Percentiles rank a stretch among this genome's conserved stretches.
These are phyloP conservation scores for Thalassiosira ordinaria DNA, from an alignment of 352 stramenopile genomes.

Conservation along the genomic window DNA sequence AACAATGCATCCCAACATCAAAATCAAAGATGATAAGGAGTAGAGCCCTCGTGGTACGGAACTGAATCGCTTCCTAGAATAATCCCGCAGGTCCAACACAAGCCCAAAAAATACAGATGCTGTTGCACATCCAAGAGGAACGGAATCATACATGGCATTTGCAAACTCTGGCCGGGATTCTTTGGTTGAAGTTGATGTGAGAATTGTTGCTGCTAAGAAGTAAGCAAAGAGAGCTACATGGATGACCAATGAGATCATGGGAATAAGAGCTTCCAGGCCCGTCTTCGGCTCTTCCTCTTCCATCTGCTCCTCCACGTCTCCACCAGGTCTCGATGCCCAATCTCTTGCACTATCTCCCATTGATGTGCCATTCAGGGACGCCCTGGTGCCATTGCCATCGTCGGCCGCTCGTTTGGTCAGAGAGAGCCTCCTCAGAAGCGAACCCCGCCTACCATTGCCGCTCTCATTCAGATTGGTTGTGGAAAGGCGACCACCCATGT, in stretches of 20 bases:
- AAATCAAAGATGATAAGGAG: constrained; percentile 46
- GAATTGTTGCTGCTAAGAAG: constrained; percentile 48
- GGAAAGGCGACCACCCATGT: constrained; percentile 43
- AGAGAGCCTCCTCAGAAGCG: no score
- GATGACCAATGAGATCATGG: constrained; percentile 28
- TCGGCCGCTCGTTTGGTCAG: no score
- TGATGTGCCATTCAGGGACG: not conserved
- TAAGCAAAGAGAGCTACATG: constrained; percentile 42
- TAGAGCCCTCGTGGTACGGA: constrained; percentile 42
- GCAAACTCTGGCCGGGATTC: constrained; percentile 19
- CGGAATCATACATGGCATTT: constrained; percentile 50
- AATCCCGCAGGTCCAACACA: constrained; percentile 47
- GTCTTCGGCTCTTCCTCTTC: constrained; percentile 34
- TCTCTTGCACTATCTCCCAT: not conserved
- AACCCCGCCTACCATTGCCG: no score
- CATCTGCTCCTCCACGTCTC: constrained; percentile 17
- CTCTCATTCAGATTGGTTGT: constrained; percentile 8
- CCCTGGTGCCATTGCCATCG: no score
- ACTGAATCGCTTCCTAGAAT: constrained; percentile 40
- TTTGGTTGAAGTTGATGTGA: constrained; percentile 22
- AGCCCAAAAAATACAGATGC: constrained; percentile 45
- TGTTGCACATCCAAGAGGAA: constrained; percentile 43
- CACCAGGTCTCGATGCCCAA: not conserved
- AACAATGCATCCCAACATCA: constrained; percentile 55
- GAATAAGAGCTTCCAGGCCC: constrained; percentile 26